Conservation (phyloP, 148 eudicot genomes). For the Gaultheria prostrata region DNA sequence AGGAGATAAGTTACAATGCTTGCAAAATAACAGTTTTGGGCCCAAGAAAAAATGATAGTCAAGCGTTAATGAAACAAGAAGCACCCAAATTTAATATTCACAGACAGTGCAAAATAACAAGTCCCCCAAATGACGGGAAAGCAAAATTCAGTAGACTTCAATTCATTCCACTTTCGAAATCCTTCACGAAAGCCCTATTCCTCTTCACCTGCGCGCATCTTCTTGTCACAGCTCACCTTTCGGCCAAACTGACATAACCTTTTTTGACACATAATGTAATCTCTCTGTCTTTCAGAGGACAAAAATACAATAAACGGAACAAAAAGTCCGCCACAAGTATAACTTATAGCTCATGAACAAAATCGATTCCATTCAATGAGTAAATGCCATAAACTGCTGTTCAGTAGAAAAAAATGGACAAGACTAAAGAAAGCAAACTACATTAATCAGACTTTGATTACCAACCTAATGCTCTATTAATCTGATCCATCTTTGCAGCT, state of each 20-base stretch:
- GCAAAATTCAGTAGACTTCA: not conserved
- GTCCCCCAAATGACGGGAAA: not conserved
- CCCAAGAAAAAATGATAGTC: not conserved
- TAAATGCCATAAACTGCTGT: not conserved
- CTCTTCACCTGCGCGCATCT: not conserved
- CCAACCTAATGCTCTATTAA: conserved; percentile 78
- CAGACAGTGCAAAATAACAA: not conserved
- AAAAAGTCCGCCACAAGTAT: not conserved
- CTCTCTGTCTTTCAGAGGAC: not conserved
- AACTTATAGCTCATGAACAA: not conserved
- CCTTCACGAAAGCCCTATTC: no score
- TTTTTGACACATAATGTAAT: no score
- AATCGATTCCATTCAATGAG: not conserved
- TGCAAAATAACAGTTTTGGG: not conserved
- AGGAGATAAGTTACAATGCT: not conserved
- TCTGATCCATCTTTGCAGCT: conserved; percentile 74
- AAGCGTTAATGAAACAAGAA: not conserved
- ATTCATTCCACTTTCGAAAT: not conserved
- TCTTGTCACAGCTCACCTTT: not conserved
- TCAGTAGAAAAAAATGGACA: not conserved
- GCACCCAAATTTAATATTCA: not conserved
- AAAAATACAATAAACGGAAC: not conserved
- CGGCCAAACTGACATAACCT: no score
- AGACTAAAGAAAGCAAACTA: not conserved
- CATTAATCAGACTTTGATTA: not conserved